Evolutionary conservation across 2,329 filamentous ascomycete genomes (phyloP).

Genomic region (Pseudonectria foliicola): DNA sequence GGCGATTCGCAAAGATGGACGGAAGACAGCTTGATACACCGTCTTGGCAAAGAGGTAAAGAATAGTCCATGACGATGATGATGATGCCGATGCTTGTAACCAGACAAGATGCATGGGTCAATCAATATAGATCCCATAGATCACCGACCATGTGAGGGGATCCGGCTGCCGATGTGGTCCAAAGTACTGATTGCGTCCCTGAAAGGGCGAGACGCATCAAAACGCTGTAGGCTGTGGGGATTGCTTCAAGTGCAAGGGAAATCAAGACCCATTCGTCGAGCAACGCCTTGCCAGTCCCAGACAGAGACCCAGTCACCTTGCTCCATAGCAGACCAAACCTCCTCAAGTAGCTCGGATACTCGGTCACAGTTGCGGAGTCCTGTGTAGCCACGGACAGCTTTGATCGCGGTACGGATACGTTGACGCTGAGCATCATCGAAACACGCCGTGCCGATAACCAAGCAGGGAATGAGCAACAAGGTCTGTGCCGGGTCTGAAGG

Average conservation of each 20-base stretch:
- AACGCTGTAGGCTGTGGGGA: slow-evolving; percentile 1
- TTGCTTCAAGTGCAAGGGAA: slow-evolving; percentile 44
- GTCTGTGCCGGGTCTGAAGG: slow-evolving; percentile 53
- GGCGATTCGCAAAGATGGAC: slow-evolving; percentile 1
- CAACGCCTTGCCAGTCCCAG: slow-evolving; percentile 59
- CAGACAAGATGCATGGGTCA: neutral
- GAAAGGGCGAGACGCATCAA: slow-evolving; percentile 4
- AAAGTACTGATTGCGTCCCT: neutral
- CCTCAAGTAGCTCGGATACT: slow-evolving; percentile 46
- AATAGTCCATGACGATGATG: slow-evolving; percentile 5
- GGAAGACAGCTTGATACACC: slow-evolving; percentile 10
- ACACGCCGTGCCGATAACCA: slow-evolving; percentile 54
- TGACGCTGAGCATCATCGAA: slow-evolving; percentile 46
- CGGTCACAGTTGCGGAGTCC: slow-evolving; percentile 52
- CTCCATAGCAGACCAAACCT: slow-evolving; percentile 54
- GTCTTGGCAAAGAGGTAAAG: slow-evolving; percentile 6
- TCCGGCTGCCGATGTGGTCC: no score
- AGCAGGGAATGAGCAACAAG: slow-evolving; percentile 51
- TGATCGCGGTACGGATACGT: slow-evolving; percentile 43
- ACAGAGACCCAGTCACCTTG: slow-evolving; percentile 48
- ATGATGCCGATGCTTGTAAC: neutral
- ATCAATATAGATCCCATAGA: no score
- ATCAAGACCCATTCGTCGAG: slow-evolving; percentile 45
- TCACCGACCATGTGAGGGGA: no score
- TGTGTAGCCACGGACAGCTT: slow-evolving; percentile 49